Conservation (phyloP, 1,284 basidiomycete genomes). For the Acaromyces ingoldii region DNA sequence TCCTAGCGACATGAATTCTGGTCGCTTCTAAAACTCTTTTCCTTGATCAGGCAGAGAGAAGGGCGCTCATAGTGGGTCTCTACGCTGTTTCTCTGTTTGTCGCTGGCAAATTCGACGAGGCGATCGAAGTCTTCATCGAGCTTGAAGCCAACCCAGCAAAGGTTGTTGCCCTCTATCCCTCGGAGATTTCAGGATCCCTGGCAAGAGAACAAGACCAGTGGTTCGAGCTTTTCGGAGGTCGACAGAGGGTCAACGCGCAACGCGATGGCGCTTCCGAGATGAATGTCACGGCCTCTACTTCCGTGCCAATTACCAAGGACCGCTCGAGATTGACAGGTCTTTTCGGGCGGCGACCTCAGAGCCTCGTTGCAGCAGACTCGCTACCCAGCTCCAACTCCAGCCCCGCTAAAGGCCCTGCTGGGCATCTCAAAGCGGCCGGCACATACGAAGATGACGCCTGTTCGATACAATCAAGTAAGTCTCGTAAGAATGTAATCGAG, state of each 20-base stretch:
- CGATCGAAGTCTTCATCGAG: conserved; percentile 80
- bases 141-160: conserved; percentile 89
- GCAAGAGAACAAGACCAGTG: conserved; percentile 66
- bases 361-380: conserved; percentile 21
- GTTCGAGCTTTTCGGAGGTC: conserved; percentile 73
- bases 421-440: neutral
- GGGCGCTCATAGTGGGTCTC: conserved; percentile 55
- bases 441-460: no score
- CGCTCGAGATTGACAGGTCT: conserved; percentile 9
- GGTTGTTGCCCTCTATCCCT: conserved; percentile 82
- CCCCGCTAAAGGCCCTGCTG: conserved; percentile 1
- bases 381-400: conserved; percentile 8
- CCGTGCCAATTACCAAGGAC: neutral
- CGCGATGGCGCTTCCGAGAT: conserved; percentile 11
- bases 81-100: conserved; percentile 71
- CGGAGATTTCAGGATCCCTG: conserved; percentile 72
- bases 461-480: no score
- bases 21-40: neutral
- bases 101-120: conserved; percentile 64
- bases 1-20: neutral
- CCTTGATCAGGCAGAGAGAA: conserved; percentile 19
- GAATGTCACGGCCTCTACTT: no score
- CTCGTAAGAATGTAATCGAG: no score
- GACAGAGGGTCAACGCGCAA: conserved; percentile 15
- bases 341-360: conserved; percentile 21